These are phyloP conservation scores for Cocos nucifera DNA, from an alignment of 176 grass and related monocot genomes.

Conservation along the genomic window DNA sequence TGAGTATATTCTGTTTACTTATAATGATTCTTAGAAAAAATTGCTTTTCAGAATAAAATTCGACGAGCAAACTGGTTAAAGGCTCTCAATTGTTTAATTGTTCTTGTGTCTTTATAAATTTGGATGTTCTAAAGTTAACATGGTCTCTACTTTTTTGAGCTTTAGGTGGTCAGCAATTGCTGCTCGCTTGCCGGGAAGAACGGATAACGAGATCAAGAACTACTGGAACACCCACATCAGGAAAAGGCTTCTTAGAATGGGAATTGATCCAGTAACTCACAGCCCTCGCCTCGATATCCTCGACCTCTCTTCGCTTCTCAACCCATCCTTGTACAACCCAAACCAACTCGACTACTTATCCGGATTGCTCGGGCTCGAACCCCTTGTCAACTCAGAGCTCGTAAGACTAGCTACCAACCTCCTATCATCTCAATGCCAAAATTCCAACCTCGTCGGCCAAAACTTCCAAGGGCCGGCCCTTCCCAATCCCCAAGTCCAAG, in stretches of 20 bases:
- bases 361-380: conserved; percentile 48
- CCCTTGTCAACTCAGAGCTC: conserved; percentile 57
- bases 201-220: conserved; percentile 99
- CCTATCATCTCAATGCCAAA: conserved; percentile 8
- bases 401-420: conserved; percentile 45
- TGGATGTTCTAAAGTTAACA: too few relatives aligned
- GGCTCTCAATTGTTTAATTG: too few relatives aligned
- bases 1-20: too few relatives aligned
- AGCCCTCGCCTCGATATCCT: conserved; percentile 74
- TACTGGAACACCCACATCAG: conserved; percentile 99
- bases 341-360: conserved; percentile 57
- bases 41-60: too few relatives aligned
- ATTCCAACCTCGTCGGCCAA: conserved; percentile 5
- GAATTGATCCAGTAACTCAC: conserved; percentile 85
- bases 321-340: conserved; percentile 50
- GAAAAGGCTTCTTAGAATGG: conserved; percentile 78
- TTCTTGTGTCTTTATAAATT: too few relatives aligned
- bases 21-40: too few relatives aligned
- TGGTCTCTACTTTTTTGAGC: neutral
- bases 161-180: conserved; percentile 94
- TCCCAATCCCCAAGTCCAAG: conserved; percentile 14
- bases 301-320: conserved; percentile 59
- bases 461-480: neutral
- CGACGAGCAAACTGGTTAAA: too few relatives aligned
- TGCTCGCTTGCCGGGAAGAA: conserved; percentile 78